Percentiles rank a stretch among this genome's conserved stretches.
These are phyloP conservation scores for Mycena haematopus DNA, from an alignment of 768 basidiomycete species.

Conservation along the genomic window DNA sequence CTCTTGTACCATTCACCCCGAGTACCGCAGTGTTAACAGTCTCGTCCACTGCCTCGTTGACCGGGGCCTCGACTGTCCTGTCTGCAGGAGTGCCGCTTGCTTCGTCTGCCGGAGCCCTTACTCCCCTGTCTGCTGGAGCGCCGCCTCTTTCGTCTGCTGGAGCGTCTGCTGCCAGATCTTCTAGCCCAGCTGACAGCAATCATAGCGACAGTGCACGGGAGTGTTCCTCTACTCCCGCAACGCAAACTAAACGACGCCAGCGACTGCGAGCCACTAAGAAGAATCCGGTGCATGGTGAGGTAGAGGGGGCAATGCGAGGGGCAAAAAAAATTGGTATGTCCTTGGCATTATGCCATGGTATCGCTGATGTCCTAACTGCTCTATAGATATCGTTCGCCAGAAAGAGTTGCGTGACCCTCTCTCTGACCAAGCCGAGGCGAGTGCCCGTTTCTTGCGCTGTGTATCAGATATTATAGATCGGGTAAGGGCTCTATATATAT, in stretches of 20 bases:
- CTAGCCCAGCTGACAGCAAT: not conserved
- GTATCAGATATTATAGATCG: slow-evolving; percentile 3
- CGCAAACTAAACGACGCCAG: not conserved
- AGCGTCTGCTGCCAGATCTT: not conserved
- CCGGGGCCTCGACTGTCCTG: too few species aligned
- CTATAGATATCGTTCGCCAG: not conserved
- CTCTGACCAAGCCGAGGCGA: not conserved
- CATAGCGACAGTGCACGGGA: not conserved
- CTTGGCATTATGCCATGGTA: not conserved
- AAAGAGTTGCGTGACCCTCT: not conserved
- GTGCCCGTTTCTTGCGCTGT: not conserved
- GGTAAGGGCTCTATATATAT: not conserved
- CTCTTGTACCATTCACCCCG: too few species aligned
- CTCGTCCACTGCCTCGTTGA: not conserved
- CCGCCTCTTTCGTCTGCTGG: too few species aligned
- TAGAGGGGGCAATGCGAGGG: slow-evolving; percentile 7
- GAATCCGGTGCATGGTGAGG: slow-evolving; percentile 1
- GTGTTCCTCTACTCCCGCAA: too few species aligned
- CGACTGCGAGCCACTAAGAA: not conserved
- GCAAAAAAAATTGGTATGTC: not conserved
- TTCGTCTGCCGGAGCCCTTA: too few species aligned
- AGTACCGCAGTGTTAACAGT: not conserved
- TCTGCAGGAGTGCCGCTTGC: too few species aligned
- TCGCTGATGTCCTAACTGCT: not conserved
- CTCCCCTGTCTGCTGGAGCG: too few species aligned